Percentiles rank a stretch among this genome's conserved stretches.
phyloP scores from a whole-genome alignment of 2,329 filamentous ascomycete genomes.

The Penicillium sp. region DNA sequence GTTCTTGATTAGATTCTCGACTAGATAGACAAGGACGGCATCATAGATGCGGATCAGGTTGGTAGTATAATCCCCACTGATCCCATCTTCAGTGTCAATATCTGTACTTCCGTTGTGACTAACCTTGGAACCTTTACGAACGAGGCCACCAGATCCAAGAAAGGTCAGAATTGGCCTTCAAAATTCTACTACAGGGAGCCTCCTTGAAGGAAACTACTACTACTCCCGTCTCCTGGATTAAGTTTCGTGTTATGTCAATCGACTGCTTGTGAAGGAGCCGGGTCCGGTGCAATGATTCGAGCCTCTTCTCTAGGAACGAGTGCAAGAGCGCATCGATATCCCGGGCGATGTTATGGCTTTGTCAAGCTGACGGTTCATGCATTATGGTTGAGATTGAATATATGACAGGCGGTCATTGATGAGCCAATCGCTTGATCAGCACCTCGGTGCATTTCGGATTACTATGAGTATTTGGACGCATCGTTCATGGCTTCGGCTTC shows the following conservation, averaged over 20 bases:
- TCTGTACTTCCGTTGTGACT: neutral
- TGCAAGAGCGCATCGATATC: neutral
- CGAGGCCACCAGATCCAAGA: neutral
- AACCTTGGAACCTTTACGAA: neutral
- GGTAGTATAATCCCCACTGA: neutral
- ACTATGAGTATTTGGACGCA: slow-evolving; percentile 49
- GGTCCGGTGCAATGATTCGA: neutral
- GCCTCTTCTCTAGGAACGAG: neutral
- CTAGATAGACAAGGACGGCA: no score
- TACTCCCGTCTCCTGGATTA: neutral
- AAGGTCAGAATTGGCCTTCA: neutral
- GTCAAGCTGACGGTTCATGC: no score
- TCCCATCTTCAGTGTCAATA: neutral
- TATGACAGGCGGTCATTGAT: neutral
- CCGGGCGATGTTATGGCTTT: no score
- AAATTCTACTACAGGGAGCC: neutral
- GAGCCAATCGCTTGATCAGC: neutral
- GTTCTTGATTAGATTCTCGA: no score
- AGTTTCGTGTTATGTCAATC: neutral
- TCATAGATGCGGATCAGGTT: no score
- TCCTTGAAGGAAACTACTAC: neutral
- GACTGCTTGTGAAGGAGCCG: neutral
- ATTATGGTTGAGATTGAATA: no score
- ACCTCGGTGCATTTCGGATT: neutral
- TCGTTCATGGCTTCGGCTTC: slow-evolving; percentile 88